Percentiles rank a stretch among this genome's conserved stretches.
Evolutionary conservation across 2,329 filamentous ascomycete genomes (phyloP).

Genomic region (Ascochyta pisi): DNA sequence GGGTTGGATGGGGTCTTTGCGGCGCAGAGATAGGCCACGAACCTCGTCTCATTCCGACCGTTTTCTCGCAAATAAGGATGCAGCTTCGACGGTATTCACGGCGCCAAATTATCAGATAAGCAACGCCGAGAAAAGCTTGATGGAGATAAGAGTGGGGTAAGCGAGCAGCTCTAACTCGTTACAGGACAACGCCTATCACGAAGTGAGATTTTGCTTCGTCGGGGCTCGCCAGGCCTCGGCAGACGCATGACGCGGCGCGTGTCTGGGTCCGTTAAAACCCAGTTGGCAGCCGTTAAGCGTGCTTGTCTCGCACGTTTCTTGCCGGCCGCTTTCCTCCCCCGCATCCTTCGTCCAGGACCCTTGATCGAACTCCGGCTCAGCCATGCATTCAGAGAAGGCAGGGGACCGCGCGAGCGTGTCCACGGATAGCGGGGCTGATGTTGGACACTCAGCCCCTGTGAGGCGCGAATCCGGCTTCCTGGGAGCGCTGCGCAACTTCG

Average conservation of each 20-base stretch:
- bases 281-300: conserved; percentile 2
- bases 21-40: neutral
- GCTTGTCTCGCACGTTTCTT: neutral
- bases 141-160: conserved; percentile 27
- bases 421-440: conserved; percentile 12
- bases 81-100: neutral
- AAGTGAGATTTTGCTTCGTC: neutral
- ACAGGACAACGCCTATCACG: conserved; percentile 21
- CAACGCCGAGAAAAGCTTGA: conserved; percentile 28
- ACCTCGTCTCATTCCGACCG: neutral
- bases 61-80: neutral
- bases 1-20: neutral
- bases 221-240: conserved; percentile 1
- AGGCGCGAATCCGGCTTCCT: conserved; percentile 25
- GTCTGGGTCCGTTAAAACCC: conserved; percentile 9
- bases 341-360: neutral
- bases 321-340: neutral
- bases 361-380: neutral
- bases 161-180: conserved; percentile 15
- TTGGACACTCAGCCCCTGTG: neutral
- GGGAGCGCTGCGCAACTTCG: conserved; percentile 25
- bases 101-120: conserved; percentile 13
- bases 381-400: conserved; percentile 26
- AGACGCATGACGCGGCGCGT: conserved; percentile 18
- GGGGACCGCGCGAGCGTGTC: conserved; percentile 22